phyloP scores from a whole-genome alignment of 176 grass and related monocot genomes.

The Bolboschoenus planiculmis region DNA sequence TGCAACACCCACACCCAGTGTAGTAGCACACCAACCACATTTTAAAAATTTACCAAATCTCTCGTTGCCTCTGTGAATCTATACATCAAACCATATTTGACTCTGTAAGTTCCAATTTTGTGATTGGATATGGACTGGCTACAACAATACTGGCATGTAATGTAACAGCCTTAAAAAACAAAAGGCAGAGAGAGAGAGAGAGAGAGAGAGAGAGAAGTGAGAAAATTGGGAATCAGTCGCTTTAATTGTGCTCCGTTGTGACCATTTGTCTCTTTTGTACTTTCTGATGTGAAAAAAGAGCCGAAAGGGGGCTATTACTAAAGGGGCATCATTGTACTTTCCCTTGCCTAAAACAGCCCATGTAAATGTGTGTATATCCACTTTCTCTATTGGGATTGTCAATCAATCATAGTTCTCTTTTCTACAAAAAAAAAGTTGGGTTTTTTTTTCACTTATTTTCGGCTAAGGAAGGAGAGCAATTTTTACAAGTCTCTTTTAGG shows the following conservation, averaged over 20 bases:
- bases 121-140: not conserved
- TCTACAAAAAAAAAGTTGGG: not conserved
- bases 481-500: not conserved
- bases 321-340: not conserved
- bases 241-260: not conserved
- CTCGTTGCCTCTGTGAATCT: not conserved
- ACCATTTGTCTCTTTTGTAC: not conserved
- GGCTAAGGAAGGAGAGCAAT: not conserved
- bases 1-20: not conserved
- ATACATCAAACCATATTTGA: not conserved
- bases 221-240: not conserved
- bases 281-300: not conserved
- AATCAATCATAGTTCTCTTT: not conserved
- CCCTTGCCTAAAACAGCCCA: not conserved
- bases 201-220: no score
- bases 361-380: not conserved
- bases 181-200: not conserved
- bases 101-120: not conserved
- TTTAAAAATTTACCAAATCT: not conserved
- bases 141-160: not conserved
- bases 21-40: not conserved
- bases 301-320: not conserved
- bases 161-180: not conserved
- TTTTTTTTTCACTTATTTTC: not conserved
- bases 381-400: not conserved